These are phyloP conservation scores for Rhododendron ovatum DNA, from an alignment of 148 eudicot genomes.

Conservation along the genomic window DNA sequence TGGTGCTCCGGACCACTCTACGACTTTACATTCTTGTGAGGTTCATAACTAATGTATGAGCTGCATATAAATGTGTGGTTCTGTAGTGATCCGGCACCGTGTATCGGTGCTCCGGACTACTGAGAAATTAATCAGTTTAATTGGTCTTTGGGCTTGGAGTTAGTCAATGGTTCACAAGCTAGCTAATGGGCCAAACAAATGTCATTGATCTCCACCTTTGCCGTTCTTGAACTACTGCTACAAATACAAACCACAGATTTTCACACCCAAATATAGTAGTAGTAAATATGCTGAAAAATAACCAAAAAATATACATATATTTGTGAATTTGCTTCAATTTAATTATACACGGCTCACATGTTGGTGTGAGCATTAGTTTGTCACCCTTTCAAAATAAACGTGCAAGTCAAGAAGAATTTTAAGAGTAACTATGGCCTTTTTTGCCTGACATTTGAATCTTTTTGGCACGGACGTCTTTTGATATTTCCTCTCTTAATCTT, in stretches of 20 bases:
- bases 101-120: neutral
- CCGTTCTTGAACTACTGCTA: neutral
- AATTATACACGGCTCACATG: neutral
- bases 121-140: neutral
- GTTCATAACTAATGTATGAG: too few relatives aligned
- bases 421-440: too few relatives aligned
- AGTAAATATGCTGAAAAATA: neutral
- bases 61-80: too few relatives aligned
- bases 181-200: conserved; percentile 2
- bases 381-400: neutral
- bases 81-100: too few relatives aligned
- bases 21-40: too few relatives aligned
- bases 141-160: conserved; percentile 1
- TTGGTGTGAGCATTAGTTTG: neutral
- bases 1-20: too few relatives aligned
- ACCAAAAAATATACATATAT: neutral
- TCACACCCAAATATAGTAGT: neutral
- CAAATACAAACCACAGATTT: neutral
- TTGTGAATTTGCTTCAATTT: neutral
- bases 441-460: too few relatives aligned
- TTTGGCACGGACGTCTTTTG: too few relatives aligned
- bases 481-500: too few relatives aligned
- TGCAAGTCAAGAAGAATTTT: too few relatives aligned
- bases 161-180: neutral
- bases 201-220: conserved; percentile 1